phyloP scores from a whole-genome alignment of 2,329 filamentous ascomycete species.

The Neofusicoccum laricinum region DNA sequence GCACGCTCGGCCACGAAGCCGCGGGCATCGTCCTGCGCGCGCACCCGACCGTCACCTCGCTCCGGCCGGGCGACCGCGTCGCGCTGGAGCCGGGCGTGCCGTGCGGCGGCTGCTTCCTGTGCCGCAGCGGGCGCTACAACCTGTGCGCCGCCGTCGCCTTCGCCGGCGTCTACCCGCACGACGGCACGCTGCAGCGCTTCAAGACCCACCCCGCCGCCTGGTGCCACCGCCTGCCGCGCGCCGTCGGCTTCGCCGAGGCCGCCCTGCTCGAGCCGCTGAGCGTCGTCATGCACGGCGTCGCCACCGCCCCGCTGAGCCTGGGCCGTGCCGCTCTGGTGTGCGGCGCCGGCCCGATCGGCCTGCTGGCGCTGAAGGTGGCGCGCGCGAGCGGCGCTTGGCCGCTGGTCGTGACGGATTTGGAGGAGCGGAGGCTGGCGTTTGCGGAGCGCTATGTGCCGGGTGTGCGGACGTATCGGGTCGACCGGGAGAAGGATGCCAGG shows the following conservation, averaged over 20 bases:
- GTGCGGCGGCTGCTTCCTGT: constrained; percentile 60
- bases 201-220: constrained; percentile 61
- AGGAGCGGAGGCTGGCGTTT: constrained; percentile 55
- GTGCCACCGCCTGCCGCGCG: constrained; percentile 50
- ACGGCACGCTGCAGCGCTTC: constrained; percentile 60
- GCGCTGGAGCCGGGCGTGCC: constrained; percentile 66
- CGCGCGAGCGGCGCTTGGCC: constrained; percentile 63
- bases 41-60: constrained; percentile 52
- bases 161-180: constrained; percentile 59
- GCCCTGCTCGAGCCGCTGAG: constrained; percentile 64
- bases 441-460: constrained; percentile 57
- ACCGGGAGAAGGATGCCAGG: constrained; percentile 44
- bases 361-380: constrained; percentile 60
- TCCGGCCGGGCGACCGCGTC: constrained; percentile 60
- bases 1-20: constrained; percentile 65
- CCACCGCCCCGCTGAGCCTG: constrained; percentile 51
- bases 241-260: constrained; percentile 56
- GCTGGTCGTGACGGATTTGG: constrained; percentile 62
- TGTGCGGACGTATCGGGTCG: constrained; percentile 54
- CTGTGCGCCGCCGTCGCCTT: constrained; percentile 63
- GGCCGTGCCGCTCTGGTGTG: constrained; percentile 58
- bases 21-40: constrained; percentile 59
- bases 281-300: constrained; percentile 62
- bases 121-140: constrained; percentile 60
- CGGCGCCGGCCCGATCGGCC: constrained; percentile 63